Percentiles rank a stretch among this genome's conserved stretches.
Evolutionary conservation across 805 yeast species (phyloP).

Genomic region (Starmerella vaccinii): DNA sequence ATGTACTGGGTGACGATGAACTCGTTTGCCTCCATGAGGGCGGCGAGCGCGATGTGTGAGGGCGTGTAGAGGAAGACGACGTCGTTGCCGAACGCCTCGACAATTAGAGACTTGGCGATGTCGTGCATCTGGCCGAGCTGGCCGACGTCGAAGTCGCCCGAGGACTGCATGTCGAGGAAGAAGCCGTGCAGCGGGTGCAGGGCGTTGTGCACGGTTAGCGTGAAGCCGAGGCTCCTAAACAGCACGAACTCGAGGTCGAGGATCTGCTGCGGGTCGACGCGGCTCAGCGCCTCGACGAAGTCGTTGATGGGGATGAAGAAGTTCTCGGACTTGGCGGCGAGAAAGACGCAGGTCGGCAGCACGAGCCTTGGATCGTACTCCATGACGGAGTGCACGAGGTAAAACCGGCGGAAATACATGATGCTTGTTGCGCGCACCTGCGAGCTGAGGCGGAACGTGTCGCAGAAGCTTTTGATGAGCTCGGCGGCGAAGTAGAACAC

Average conservation of each 20-base stretch:
- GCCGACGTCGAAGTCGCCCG: slow-evolving; percentile 39
- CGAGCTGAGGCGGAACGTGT: slow-evolving; percentile 70
- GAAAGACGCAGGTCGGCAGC: slow-evolving; percentile 67
- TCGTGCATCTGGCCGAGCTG: slow-evolving; percentile 59
- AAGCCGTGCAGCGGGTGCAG: slow-evolving; percentile 87
- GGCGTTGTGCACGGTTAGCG: slow-evolving; percentile 80
- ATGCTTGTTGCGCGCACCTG: slow-evolving; percentile 83
- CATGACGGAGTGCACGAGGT: slow-evolving; percentile 69
- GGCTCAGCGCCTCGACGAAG: slow-evolving; percentile 60
- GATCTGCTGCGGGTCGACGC: slow-evolving; percentile 44
- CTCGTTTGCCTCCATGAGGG: slow-evolving; percentile 58
- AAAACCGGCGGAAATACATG: slow-evolving; percentile 70
- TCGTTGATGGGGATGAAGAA: slow-evolving; percentile 75
- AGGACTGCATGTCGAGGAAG: slow-evolving; percentile 72
- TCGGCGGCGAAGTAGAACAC: slow-evolving; percentile 58
- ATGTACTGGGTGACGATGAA: slow-evolving; percentile 57
- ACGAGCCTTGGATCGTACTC: slow-evolving; percentile 78
- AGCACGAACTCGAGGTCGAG: slow-evolving; percentile 71
- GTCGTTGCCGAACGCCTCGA: slow-evolving; percentile 65
- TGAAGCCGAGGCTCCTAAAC: slow-evolving; percentile 63
- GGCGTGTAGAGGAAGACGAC: slow-evolving; percentile 74
- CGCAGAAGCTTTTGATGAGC: slow-evolving; percentile 59
- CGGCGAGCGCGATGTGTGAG: slow-evolving; percentile 89
- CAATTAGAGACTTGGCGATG: slow-evolving; percentile 52
- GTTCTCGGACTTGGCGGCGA: slow-evolving; percentile 90